These are phyloP conservation scores for Penicillium sp. DNA, from an alignment of 2,329 filamentous ascomycete species.

Conservation along the genomic window DNA sequence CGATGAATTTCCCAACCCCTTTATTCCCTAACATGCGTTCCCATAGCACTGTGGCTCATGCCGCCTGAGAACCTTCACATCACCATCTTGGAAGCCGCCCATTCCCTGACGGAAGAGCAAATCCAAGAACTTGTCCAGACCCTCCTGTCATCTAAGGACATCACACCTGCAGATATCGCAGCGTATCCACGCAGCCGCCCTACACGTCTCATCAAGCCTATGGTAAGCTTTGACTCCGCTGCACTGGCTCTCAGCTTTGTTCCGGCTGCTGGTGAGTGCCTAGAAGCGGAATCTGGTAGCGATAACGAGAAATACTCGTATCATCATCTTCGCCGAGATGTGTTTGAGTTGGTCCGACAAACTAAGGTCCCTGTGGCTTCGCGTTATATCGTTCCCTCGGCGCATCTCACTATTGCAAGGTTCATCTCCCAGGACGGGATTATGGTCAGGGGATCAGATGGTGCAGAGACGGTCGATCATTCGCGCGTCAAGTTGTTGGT, in stretches of 20 bases:
- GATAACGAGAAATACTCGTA: conserved; percentile 72
- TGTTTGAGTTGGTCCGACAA: conserved; percentile 61
- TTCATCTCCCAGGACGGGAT: conserved; percentile 69
- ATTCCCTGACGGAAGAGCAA: conserved; percentile 68
- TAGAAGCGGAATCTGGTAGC: conserved; percentile 33
- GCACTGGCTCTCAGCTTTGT: conserved; percentile 83
- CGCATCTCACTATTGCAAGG: conserved; percentile 79
- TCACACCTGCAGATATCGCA: conserved; percentile 48
- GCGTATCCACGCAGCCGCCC: conserved; percentile 65
- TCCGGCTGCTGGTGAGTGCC: conserved; percentile 66
- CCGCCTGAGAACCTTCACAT: conserved; percentile 74
- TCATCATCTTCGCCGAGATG: conserved; percentile 79
- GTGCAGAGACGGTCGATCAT: conserved; percentile 36
- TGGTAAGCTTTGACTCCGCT: conserved; percentile 77
- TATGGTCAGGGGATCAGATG: conserved; percentile 34
- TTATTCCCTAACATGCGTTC: not conserved
- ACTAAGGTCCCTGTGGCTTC: conserved; percentile 68
- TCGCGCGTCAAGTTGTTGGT: conserved; percentile 63
- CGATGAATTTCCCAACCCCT: not conserved
- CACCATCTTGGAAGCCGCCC: conserved; percentile 78
- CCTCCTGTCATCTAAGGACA: conserved; percentile 39
- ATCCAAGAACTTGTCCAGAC: conserved; percentile 62
- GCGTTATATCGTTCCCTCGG: conserved; percentile 83
- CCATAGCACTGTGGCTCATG: conserved; percentile 77
- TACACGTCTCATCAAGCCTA: conserved; percentile 73